Conservation (phyloP, 2,329 filamentous ascomycete genomes). For the Colletotrichum salicis region DNA sequence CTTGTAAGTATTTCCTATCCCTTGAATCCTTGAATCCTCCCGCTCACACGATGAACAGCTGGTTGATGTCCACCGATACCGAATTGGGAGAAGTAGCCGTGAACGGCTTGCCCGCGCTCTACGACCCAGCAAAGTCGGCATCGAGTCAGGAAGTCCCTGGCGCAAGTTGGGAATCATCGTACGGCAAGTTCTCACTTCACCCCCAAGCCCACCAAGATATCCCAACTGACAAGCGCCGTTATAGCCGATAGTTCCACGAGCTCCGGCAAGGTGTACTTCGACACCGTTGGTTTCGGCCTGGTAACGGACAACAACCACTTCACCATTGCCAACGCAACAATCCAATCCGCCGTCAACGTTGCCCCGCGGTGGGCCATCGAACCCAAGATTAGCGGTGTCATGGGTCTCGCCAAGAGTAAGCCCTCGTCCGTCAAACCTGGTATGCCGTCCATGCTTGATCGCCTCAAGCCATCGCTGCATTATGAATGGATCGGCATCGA, state of each 20-base stretch:
- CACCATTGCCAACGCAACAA: conserved; percentile 54
- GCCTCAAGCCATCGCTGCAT: conserved; percentile 53
- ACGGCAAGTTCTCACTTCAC: conserved; percentile 55
- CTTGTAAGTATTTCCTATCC: conserved; percentile 6
- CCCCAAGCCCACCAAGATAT: not conserved
- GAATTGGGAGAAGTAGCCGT: conserved; percentile 28
- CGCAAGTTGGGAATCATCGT: conserved; percentile 60
- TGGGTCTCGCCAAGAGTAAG: conserved; percentile 62
- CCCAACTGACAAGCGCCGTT: not conserved
- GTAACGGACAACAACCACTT: conserved; percentile 43
- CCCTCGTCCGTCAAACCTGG: conserved; percentile 55
- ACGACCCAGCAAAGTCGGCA: conserved; percentile 56
- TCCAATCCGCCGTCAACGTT: conserved; percentile 60
- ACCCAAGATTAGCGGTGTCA: conserved; percentile 58
- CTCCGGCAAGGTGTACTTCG: conserved; percentile 60
- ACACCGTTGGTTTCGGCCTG: conserved; percentile 57
- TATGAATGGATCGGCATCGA: conserved; percentile 61
- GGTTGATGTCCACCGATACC: conserved; percentile 45
- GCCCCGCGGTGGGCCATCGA: conserved; percentile 56
- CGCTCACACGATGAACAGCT: conserved; percentile 16
- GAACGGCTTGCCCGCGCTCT: conserved; percentile 57
- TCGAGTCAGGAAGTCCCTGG: conserved; percentile 54
- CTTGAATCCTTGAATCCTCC: not conserved
- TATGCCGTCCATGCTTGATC: conserved; percentile 57
- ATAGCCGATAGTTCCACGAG: conserved; percentile 57